These are phyloP conservation scores for Astrothelium subdiscretum DNA, from an alignment of 495 filamentous ascomycete species.

Conservation along the genomic window DNA sequence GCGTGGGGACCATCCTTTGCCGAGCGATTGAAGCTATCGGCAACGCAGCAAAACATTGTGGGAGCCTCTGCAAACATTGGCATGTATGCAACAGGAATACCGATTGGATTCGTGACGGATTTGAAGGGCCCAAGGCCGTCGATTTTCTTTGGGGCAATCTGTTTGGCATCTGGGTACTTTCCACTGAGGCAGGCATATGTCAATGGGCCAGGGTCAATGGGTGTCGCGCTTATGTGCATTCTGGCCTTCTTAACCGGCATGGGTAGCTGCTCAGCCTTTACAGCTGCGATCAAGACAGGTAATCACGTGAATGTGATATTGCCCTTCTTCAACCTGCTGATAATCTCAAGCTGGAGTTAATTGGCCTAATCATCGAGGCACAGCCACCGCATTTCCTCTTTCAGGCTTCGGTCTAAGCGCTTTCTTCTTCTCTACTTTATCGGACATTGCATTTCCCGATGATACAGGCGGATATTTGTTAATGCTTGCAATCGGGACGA, in stretches of 20 bases:
- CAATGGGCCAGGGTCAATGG: slow-evolving; percentile 43
- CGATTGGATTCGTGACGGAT: slow-evolving; percentile 80
- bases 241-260: slow-evolving; percentile 76
- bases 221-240: slow-evolving; percentile 60
- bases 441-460: slow-evolving; percentile 69
- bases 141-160: slow-evolving; percentile 58
- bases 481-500: slow-evolving; percentile 71
- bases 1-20: slow-evolving; percentile 97
- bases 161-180: slow-evolving; percentile 13
- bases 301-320: neutral
- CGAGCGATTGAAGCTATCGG: slow-evolving; percentile 68
- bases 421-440: slow-evolving; percentile 81
- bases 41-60: slow-evolving; percentile 87
- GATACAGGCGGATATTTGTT: slow-evolving; percentile 71
- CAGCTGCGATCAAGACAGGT: slow-evolving; percentile 65
- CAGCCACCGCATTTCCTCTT: slow-evolving; percentile 85
- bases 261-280: slow-evolving; percentile 79
- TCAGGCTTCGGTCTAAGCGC: slow-evolving; percentile 91
- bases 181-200: slow-evolving; percentile 37
- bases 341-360: slow-evolving; percentile 66
- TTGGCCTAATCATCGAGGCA: slow-evolving; percentile 83
- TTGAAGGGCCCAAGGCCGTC: slow-evolving; percentile 66
- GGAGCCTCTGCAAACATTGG: slow-evolving; percentile 87
- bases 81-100: slow-evolving; percentile 88
- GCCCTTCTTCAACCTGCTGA: slow-evolving; percentile 30